Evolutionary conservation across 2,329 filamentous ascomycete species (phyloP).

Genomic region (Magnaporthiopsis rhizophila): DNA sequence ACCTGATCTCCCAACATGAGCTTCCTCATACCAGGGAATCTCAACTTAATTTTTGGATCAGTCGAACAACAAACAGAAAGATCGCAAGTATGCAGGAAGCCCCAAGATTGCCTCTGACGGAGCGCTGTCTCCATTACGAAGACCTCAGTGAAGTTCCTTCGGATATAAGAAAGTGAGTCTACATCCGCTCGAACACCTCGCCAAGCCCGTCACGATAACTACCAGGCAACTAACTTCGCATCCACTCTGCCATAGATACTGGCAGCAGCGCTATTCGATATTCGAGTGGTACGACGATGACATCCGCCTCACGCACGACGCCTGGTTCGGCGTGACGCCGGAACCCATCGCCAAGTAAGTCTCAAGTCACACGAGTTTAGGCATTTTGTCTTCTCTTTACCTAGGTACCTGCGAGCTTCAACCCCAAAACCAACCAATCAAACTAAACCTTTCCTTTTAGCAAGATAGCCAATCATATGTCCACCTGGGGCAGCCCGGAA

Average conservation of each 20-base stretch:
- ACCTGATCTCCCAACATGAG: too few relatives aligned
- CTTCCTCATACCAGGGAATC: too few relatives aligned
- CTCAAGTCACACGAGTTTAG: background rate
- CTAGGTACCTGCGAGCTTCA: too few relatives aligned
- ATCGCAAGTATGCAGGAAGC: slow-evolving; percentile 30
- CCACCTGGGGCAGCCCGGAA: slow-evolving; percentile 33
- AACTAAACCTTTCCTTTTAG: slow-evolving; percentile 27
- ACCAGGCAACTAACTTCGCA: too few relatives aligned
- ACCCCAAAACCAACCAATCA: background rate
- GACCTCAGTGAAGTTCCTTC: slow-evolving; percentile 63
- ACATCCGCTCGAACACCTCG: background rate
- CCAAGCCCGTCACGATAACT: background rate
- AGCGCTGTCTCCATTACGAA: slow-evolving; percentile 69
- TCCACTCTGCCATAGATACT: slow-evolving; percentile 56
- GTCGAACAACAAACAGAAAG: too few relatives aligned
- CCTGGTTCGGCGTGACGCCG: slow-evolving; percentile 95
- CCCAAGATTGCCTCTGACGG: slow-evolving; percentile 43
- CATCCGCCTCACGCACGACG: slow-evolving; percentile 82
- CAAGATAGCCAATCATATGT: slow-evolving; percentile 68
- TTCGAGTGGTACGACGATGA: slow-evolving; percentile 84
- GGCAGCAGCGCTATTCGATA: slow-evolving; percentile 78
- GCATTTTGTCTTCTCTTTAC: too few relatives aligned
- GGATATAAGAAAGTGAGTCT: slow-evolving; percentile 73
- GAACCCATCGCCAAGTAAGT: slow-evolving; percentile 78
- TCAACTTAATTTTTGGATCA: too few relatives aligned